Evolutionary conservation across 805 yeast species (phyloP), one percentile per base, ranked within the genome.

Genomic region (Saccharomycopsis fibuligera): DNA sequence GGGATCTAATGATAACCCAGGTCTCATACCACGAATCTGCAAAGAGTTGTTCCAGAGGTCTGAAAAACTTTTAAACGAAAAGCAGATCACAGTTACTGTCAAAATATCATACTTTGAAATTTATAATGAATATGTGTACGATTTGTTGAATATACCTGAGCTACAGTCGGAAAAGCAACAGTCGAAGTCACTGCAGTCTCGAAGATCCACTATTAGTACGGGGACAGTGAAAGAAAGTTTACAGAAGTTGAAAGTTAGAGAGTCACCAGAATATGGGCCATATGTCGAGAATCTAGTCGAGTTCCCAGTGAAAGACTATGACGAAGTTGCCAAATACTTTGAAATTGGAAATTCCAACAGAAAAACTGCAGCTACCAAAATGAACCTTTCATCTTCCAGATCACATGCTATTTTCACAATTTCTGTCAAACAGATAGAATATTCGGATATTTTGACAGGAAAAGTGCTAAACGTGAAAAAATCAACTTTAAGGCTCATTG

Each of bases 401-500:
- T 84, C 93, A 0, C 96, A 86, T 60, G 91, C 95, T 0, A 84
- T 86, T 1, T 73, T 86, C 50, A 81, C 87, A 0, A 61, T 86
- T 17, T 66, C 69, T 3, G 67, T 86, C 43, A 71, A 75, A 50
- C 91, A 84, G 57, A 80, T 79, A 17, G 79, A 75, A 54, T 61
- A 58, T 39, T 35, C 44, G 8, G 48, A 50, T 40, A 65, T 54
- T 41, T 56, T 45, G 50, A 58, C 58, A 21, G 71, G 75, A 3
- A 69, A 67, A 9, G 64, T 75, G 2, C 63, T 67, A 1, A 73
- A 71, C 44, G 76, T 73, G 50, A 76, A 76, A 56, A 63, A 72
- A 1, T 83, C 93, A 2, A 75, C 75, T 51, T 68, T 87, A 35
- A 71, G 83, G 50, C 68, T 86, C 16, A 91, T 86, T 2, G 95